Evolutionary conservation across 1,139 yeast species (phyloP).

Genomic region (Kodamaea plutei): DNA sequence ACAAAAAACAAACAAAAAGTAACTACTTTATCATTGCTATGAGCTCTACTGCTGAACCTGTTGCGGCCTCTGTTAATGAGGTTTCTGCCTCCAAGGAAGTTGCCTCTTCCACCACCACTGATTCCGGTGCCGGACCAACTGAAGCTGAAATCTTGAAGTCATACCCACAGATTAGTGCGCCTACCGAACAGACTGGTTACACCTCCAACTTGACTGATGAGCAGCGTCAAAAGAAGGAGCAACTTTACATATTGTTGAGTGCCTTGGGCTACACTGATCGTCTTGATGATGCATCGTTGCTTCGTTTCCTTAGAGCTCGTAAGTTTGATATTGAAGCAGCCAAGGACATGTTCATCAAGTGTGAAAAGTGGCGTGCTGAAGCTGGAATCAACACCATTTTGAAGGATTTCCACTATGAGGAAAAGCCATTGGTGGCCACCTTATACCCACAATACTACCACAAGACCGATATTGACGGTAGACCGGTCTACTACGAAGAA

Average conservation of each 20-base stretch:
- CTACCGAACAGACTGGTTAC: conserved; percentile 63
- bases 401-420: conserved; percentile 82
- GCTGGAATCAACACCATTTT: conserved; percentile 85
- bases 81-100: conserved; percentile 1
- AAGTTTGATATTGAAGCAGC: conserved; percentile 83
- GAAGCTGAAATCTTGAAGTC: conserved; percentile 34
- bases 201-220: conserved; percentile 75
- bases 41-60: conserved; percentile 1
- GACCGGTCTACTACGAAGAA: conserved; percentile 93
- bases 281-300: conserved; percentile 82
- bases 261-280: conserved; percentile 69
- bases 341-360: conserved; percentile 73
- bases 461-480: conserved; percentile 93
- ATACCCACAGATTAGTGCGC: conserved; percentile 67
- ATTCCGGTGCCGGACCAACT: conserved; percentile 11
- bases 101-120: conserved; percentile 2
- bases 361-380: conserved; percentile 89
- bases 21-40: no score
- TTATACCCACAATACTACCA: conserved; percentile 96
- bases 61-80: not conserved
- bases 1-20: conserved; percentile 2
- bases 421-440: conserved; percentile 84
- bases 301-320: conserved; percentile 91
- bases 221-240: conserved; percentile 57
- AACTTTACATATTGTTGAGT: conserved; percentile 54